Conservation (phyloP, 768 basidiomycete genomes). For the Panaeolus cyanescens region DNA sequence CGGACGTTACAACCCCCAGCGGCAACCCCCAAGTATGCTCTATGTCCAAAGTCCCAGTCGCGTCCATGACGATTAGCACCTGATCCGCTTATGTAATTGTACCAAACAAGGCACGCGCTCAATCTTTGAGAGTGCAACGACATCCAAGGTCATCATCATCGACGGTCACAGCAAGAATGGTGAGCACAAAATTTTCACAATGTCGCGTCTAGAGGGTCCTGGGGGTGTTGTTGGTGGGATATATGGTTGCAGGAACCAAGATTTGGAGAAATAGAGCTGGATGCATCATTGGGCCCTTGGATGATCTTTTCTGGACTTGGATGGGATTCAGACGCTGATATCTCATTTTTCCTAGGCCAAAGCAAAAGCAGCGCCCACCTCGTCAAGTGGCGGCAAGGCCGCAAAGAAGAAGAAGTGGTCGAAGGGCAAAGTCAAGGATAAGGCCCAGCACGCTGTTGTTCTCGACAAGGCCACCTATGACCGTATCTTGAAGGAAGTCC, state of each 20-base stretch:
- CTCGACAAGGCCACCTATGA: constrained; percentile 93
- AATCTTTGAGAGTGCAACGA: constrained; percentile 20
- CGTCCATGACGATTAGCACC: constrained; percentile 10
- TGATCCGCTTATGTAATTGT: constrained; percentile 28
- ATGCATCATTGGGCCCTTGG: constrained; percentile 35
- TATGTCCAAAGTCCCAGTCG: constrained; percentile 35
- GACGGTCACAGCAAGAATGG: constrained; percentile 46
- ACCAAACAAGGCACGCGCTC: constrained; percentile 44
- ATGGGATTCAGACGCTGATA: constrained; percentile 19
- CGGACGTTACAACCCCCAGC: too few relatives aligned
- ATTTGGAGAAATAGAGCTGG: constrained; percentile 28
- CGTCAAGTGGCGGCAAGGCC: constrained; percentile 77
- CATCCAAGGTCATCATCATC: constrained; percentile 33
- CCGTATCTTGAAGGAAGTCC: constrained; percentile 97
- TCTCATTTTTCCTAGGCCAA: constrained; percentile 46
- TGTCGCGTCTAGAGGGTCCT: constrained; percentile 4
- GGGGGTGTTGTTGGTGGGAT: constrained; percentile 2
- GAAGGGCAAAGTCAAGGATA: constrained; percentile 99
- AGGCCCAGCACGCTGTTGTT: constrained; percentile 94
- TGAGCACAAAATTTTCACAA: constrained; percentile 29
- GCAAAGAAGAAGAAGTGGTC: constrained; percentile 99
- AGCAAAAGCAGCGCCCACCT: constrained; percentile 75
- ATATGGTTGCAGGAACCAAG: constrained; percentile 4
- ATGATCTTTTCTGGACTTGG: constrained; percentile 29
- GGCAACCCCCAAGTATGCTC: too few relatives aligned